Conservation (phyloP, 2,329 filamentous ascomycete genomes). For the Acephala macrosclerotiorum region DNA sequence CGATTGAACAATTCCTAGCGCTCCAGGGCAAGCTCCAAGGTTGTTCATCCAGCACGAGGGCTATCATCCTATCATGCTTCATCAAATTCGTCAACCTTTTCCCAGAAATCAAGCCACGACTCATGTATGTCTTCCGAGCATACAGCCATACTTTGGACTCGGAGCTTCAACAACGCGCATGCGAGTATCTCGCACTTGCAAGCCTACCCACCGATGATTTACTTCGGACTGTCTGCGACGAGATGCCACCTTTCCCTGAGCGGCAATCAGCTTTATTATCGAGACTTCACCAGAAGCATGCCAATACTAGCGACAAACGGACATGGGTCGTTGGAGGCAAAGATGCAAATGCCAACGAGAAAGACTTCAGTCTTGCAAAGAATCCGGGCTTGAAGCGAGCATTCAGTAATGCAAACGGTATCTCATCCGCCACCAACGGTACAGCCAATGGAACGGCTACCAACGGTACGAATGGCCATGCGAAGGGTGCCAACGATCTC, state of each 20-base stretch:
- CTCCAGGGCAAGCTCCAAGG: constrained; percentile 88
- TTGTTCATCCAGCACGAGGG: constrained; percentile 87
- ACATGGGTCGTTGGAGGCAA: constrained; percentile 99
- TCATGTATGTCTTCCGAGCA: constrained; percentile 86
- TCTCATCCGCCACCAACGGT: constrained; percentile 50
- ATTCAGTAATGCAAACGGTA: constrained; percentile 68
- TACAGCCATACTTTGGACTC: constrained; percentile 96
- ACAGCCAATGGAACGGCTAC: constrained; percentile 51
- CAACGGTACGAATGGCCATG: constrained; percentile 59
- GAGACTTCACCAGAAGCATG: constrained; percentile 92
- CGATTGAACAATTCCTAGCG: constrained; percentile 96
- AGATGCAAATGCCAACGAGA: constrained; percentile 84
- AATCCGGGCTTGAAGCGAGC: constrained; percentile 84
- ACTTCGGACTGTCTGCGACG: constrained; percentile 91
- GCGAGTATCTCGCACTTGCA: constrained; percentile 89
- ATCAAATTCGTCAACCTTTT: constrained; percentile 99
- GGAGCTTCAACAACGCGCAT: constrained; percentile 94
- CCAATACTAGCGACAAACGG: constrained; percentile 89
- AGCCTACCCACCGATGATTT: constrained; percentile 89
- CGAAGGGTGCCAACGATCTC: constrained; percentile 69
- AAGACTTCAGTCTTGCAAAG: constrained; percentile 82
- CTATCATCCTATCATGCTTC: constrained; percentile 94
- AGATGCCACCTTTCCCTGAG: constrained; percentile 98
- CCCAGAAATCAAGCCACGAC: constrained; percentile 96
- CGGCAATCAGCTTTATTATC: constrained; percentile 91